Evolutionary conservation across 2,329 filamentous ascomycete genomes (phyloP).

Genomic region (Orbilia brochopaga): DNA sequence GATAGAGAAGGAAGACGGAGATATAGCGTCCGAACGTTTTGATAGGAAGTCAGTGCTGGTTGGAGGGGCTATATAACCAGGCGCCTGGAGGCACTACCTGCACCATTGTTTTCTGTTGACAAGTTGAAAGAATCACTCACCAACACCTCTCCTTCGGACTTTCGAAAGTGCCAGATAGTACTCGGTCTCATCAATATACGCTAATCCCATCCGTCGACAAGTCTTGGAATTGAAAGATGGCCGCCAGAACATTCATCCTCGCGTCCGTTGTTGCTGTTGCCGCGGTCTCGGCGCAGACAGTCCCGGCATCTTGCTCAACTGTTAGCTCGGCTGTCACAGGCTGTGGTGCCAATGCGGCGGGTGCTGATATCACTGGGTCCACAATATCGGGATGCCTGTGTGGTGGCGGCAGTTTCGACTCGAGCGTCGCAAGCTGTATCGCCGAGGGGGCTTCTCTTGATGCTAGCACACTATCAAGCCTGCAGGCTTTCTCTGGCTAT

Average conservation of each 20-base stretch:
- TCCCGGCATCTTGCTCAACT: slow-evolving; percentile 11
- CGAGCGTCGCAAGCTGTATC: slow-evolving; percentile 10
- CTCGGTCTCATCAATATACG: neutral
- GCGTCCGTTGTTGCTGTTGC: slow-evolving; percentile 24
- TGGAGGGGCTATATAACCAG: slow-evolving; percentile 2
- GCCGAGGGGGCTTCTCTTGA: neutral
- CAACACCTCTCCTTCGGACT: neutral
- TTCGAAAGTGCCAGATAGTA: neutral
- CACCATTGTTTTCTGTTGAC: neutral
- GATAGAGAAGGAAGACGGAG: neutral
- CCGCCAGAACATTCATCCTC: slow-evolving; percentile 10
- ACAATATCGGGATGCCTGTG: slow-evolving; percentile 21
- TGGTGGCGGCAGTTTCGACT: slow-evolving; percentile 10
- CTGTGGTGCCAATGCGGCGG: slow-evolving; percentile 12
- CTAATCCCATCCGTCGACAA: neutral
- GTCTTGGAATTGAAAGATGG: slow-evolving; percentile 7
- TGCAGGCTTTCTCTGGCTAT: slow-evolving; percentile 18
- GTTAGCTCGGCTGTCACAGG: neutral
- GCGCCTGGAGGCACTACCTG: neutral
- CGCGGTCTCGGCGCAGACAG: slow-evolving; percentile 23
- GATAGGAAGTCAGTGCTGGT: neutral
- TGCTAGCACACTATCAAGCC: neutral
- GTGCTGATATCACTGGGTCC: neutral
- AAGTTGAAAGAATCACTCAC: neutral
- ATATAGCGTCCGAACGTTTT: neutral